These are phyloP conservation scores for Steccherinum ochraceum DNA, from an alignment of 768 basidiomycete species.

Conservation along the genomic window DNA sequence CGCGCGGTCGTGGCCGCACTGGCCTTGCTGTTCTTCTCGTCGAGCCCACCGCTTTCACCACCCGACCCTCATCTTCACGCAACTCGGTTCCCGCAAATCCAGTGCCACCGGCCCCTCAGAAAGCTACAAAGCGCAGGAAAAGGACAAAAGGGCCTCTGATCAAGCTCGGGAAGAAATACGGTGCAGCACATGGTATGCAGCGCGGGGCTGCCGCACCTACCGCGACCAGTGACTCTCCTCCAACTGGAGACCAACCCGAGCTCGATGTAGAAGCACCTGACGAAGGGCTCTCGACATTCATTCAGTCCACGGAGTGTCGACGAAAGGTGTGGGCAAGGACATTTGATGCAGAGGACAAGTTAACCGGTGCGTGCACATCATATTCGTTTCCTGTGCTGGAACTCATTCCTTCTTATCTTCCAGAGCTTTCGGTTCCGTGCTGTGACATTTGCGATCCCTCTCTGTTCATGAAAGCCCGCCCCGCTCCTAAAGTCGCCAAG, in stretches of 20 bases:
- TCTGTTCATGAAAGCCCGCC: constrained; percentile 13
- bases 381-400: too few relatives aligned
- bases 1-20: constrained; percentile 2
- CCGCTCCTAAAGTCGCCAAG: background rate
- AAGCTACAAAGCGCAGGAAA: background rate
- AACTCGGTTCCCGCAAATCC: background rate
- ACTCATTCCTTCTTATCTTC: background rate
- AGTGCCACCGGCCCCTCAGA: background rate
- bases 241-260: background rate
- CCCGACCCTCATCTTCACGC: background rate
- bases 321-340: background rate
- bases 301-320: constrained; percentile 1
- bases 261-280: constrained; percentile 2
- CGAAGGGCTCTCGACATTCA: constrained; percentile 1
- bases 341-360: background rate
- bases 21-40: constrained; percentile 16
- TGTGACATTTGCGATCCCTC: constrained; percentile 22
- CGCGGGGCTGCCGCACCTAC: background rate
- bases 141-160: background rate
- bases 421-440: constrained; percentile 14
- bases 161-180: background rate
- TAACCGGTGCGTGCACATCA: background rate
- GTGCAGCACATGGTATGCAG: background rate
- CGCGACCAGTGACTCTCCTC: background rate
- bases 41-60: constrained; percentile 6